These are phyloP conservation scores for Cytospora mali DNA, from an alignment of 2,329 filamentous ascomycete genomes.

Conservation along the genomic window DNA sequence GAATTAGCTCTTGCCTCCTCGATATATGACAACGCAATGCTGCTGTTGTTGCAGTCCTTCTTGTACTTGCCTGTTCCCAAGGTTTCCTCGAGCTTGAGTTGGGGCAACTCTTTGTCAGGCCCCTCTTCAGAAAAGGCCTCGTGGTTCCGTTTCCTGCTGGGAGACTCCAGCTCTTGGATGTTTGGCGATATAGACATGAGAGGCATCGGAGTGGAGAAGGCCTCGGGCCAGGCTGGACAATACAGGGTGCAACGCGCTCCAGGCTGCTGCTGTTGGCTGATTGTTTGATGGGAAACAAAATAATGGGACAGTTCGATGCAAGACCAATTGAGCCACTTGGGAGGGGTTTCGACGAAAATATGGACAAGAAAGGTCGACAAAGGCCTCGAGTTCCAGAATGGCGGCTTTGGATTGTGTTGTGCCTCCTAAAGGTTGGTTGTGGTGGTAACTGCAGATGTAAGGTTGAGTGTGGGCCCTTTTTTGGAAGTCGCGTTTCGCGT, in stretches of 20 bases:
- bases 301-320: background rate
- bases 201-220: conserved; percentile 45
- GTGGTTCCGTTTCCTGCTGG: conserved; percentile 49
- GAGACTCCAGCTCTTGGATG: conserved; percentile 47
- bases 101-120: conserved; percentile 31
- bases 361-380: too few relatives aligned
- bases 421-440: conserved; percentile 6
- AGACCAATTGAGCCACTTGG: background rate
- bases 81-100: background rate
- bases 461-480: conserved; percentile 12
- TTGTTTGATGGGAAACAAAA: background rate
- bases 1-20: background rate
- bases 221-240: conserved; percentile 6
- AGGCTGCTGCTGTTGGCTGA: conserved; percentile 8
- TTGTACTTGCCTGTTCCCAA: conserved; percentile 13
- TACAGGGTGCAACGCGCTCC: conserved; percentile 10
- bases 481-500: conserved; percentile 21
- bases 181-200: conserved; percentile 52
- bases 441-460: conserved; percentile 10
- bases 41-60: background rate
- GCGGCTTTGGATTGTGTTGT: conserved; percentile 7
- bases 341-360: background rate
- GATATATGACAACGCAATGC: too few relatives aligned
- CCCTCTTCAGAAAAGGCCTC: conserved; percentile 44
- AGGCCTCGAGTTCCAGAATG: background rate